Conservation (phyloP, 805 yeast genomes). For the Maudiozyma saulgeensis region DNA sequence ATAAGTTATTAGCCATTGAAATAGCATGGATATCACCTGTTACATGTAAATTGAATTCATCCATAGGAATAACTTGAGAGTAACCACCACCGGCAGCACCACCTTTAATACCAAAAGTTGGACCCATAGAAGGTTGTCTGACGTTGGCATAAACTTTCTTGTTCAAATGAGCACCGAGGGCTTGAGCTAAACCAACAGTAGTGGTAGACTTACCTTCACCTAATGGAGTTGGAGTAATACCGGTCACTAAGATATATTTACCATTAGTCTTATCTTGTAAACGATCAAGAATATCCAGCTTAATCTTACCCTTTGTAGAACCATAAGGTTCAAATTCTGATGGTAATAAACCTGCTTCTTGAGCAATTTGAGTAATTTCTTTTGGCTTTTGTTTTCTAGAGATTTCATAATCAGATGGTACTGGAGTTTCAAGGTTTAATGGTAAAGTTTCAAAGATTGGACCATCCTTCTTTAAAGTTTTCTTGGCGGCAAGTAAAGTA, state of each 20-base stretch:
- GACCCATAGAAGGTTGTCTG: constrained; percentile 98
- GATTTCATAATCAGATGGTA: constrained; percentile 73
- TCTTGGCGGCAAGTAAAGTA: constrained; percentile 59
- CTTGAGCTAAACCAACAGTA: constrained; percentile 93
- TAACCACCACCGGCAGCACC: constrained; percentile 99
- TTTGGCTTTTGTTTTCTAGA: constrained; percentile 70
- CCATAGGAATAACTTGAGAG: constrained; percentile 97
- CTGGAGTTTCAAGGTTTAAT: constrained; percentile 50
- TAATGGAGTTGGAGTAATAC: constrained; percentile 95
- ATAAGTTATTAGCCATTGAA: constrained; percentile 68
- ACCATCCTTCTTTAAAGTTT: constrained; percentile 23
- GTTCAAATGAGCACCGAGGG: constrained; percentile 82
- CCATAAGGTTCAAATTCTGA: constrained; percentile 70
- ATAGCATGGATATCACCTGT: constrained; percentile 93
- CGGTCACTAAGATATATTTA: constrained; percentile 84
- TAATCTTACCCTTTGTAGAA: constrained; percentile 67
- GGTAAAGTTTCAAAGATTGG: constrained; percentile 41
- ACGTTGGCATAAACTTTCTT: constrained; percentile 85
- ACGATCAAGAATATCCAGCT: constrained; percentile 53
- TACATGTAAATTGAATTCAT: constrained; percentile 93
- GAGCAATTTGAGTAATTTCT: constrained; percentile 56
- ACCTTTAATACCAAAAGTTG: constrained; percentile 97
- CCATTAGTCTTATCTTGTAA: constrained; percentile 57
- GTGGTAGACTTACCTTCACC: constrained; percentile 98
- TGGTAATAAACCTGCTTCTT: constrained; percentile 57